Base-by-base conservation (phyloP, 108 stramenopile species). In the Skeletonema tropicum region DNA sequence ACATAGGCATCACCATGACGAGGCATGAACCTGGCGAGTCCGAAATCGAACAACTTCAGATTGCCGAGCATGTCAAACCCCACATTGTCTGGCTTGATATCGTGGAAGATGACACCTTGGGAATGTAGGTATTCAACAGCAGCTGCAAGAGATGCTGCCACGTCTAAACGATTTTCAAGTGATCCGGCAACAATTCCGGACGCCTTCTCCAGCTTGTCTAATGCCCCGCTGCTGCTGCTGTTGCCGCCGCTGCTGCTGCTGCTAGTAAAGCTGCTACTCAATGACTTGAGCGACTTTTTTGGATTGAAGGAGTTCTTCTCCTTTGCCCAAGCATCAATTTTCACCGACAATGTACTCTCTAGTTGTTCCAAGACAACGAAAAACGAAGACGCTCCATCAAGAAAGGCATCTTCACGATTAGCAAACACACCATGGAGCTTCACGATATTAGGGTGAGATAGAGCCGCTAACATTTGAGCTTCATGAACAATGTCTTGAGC, bases 361-460 rank as follows among this genome's bases (percentile, higher is more conserved):
- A 95, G 42, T n/a, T 15, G 75, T 63, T 95, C 94, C 8, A 95
- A 71, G 10, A 95, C 71, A 35, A 95, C 84, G 77, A 95, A 95
- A 76, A 90, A 95, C 31, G 77, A 19, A 33, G 36, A 33, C 21
- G 21, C 17, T 36, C 61, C 61, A 38, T 35, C 61, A 10, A 62
- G 61, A 38, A 62, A 62, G 61, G 61, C 61, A 12, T 62, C 61
- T 11, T 62, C 33, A 1, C 61, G 35, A 15, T n/a, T 45, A 3
- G 42, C 14, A 0, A 5, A n/a, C 0, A 45, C 42, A 5, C 42
- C 42, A n/a, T 45, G 42, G 42, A 45, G n/a, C 42, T 45, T 45
- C 3, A 45, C 42, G 3, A 45, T 45, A 15, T 45, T 45, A 2
- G 42, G 42, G 15, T 45, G 42, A n/a, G 42, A 45, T n/a, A 45